Base-by-base conservation (phyloP, 78 protist species). In the Capsaspora owczarzaki region DNA sequence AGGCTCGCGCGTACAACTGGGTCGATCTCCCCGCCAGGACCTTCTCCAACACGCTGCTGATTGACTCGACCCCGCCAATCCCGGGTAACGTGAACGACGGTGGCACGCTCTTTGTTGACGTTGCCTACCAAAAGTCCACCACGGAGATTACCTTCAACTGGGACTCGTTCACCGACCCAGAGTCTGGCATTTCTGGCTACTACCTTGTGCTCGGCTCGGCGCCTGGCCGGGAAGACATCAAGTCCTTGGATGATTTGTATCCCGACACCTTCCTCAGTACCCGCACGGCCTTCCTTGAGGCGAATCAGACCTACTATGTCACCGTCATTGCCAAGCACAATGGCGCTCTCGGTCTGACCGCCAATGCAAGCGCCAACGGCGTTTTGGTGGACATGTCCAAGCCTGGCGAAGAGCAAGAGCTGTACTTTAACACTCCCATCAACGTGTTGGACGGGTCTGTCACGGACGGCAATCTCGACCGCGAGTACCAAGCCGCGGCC, bases 61-160 rank as follows among this genome's bases (percentile, higher is more conserved):
- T 56, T 29, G 66, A 56, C n/a, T 56, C 66, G 66, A 56, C 66
- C 33, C 66, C 66, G 66, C 66, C 66, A 29, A 56, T 56, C 20
- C 66, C 66, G 33, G 66, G 66, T 29, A 16, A 29, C 14, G 66
- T 56, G 66, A 25, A 25, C n/a, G 66, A 56, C 66, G 66, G 66
- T 16, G 33, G 33, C 66, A 56, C 25, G 4, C 66, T 56, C 66
- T 2, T 25, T 16, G 66, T 56, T 12, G 66, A 56, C n/a, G 33
- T 56, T 12, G 66, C 66, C 20, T 56, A 56, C 66, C 2, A 16
- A 2, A 56, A 56, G 35, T 16, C 12, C 29, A 25, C 10, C n/a
- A 4, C 4, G 66, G 33, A 29, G 8, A 16, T 56, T 16, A 25
- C n/a, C 8, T 56, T 16, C 66, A 56, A 56, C 66, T 56, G 66